Percentiles rank a stretch among this genome's conserved stretches.
Evolutionary conservation across 495 filamentous ascomycete species (phyloP).

Genomic region (Cercophora scortea): DNA sequence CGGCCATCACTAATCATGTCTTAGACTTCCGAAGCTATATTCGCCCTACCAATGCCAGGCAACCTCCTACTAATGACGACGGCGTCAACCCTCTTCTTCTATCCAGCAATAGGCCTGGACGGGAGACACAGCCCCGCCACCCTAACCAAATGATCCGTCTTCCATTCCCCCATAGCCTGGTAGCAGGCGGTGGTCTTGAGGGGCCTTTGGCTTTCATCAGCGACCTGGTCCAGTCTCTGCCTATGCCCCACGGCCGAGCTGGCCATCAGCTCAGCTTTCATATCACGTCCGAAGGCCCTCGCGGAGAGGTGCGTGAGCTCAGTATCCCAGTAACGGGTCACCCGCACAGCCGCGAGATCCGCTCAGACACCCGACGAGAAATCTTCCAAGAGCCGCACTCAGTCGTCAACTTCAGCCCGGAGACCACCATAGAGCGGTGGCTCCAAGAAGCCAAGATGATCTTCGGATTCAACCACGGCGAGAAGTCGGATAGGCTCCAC

Average conservation of each 20-base stretch:
- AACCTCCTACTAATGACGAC: constrained; percentile 47
- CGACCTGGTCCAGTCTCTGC: constrained; percentile 27
- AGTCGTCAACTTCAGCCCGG: constrained; percentile 63
- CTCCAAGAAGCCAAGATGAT: constrained; percentile 84
- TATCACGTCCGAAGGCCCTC: constrained; percentile 26
- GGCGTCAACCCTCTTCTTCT: constrained; percentile 72
- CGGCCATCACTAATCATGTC: background rate
- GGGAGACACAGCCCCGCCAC: constrained; percentile 29
- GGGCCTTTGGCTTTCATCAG: constrained; percentile 34
- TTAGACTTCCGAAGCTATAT: constrained; percentile 33
- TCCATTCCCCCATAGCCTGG: constrained; percentile 21
- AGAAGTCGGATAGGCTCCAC: constrained; percentile 65
- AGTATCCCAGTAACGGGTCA: constrained; percentile 23
- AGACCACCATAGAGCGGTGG: constrained; percentile 69
- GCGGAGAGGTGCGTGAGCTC: constrained; percentile 28
- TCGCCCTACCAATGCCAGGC: constrained; percentile 18
- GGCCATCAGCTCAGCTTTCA: constrained; percentile 39
- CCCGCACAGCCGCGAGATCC: constrained; percentile 20
- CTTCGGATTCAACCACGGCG: constrained; percentile 58
- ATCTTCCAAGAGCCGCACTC: constrained; percentile 39
- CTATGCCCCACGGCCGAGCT: constrained; percentile 14
- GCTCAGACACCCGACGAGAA: constrained; percentile 34
- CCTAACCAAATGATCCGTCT: constrained; percentile 25
- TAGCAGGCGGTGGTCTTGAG: constrained; percentile 13
- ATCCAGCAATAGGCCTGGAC: constrained; percentile 21